Evolutionary conservation across 2,329 filamentous ascomycete species (phyloP).

Genomic region (Aspergillus eucalypticola): DNA sequence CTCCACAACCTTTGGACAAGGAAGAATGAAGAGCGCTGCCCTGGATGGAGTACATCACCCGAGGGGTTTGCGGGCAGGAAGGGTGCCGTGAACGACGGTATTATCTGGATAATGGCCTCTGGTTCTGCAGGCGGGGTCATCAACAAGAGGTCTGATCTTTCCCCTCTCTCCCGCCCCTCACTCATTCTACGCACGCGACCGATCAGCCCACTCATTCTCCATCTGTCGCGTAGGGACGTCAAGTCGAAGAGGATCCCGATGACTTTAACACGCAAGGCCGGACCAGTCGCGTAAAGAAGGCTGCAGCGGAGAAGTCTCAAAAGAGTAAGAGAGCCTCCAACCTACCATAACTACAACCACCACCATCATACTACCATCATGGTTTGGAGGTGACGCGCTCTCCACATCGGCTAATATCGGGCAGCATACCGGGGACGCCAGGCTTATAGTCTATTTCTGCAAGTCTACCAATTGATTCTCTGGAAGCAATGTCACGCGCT

Average conservation of each 20-base stretch:
- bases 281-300: constrained; percentile 58
- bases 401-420: constrained; percentile 4
- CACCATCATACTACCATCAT: neutral
- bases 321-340: constrained; percentile 40
- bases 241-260: constrained; percentile 64
- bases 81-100: constrained; percentile 72
- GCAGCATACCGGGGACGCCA: constrained; percentile 61
- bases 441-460: constrained; percentile 76
- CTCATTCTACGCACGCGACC: neutral
- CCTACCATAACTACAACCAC: neutral
- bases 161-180: constrained; percentile 8
- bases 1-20: neutral
- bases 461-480: constrained; percentile 80
- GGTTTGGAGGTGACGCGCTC: too few species aligned
- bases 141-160: constrained; percentile 64
- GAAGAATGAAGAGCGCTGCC: constrained; percentile 32
- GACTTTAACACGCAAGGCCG: constrained; percentile 66
- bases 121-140: constrained; percentile 80
- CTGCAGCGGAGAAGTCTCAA: constrained; percentile 53
- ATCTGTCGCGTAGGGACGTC: constrained; percentile 33
- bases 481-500: constrained; percentile 79
- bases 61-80: constrained; percentile 56
- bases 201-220: constrained; percentile 2
- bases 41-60: constrained; percentile 47
- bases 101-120: constrained; percentile 72